Base-by-base conservation (phyloP, 768 basidiomycete genomes). In the Fomitopsis serialis region DNA sequence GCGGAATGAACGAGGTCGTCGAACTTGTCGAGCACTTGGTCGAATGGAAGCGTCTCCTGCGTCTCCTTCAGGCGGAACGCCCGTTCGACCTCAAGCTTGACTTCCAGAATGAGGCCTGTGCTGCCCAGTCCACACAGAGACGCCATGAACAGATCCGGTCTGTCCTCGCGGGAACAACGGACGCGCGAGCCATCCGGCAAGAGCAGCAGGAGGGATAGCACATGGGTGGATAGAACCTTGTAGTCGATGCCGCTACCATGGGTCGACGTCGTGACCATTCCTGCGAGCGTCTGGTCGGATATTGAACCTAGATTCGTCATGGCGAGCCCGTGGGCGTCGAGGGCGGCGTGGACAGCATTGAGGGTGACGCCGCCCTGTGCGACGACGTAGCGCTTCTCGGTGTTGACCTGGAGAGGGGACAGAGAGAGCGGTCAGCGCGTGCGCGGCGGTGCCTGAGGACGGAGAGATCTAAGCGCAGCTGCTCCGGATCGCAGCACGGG, bases 291-390 rank as follows among this genome's bases (percentile, higher is more conserved):
- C 68, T 98, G 96, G 67, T 97, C 94, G 34, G 93, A 96, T 63
- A 99, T 98, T 25, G 93, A 95, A 34, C 97, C 97, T 56, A 98
- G 78, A 69, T 90, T 96, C 63, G 80, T 84, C 81, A 99, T 86
- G 36, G 94, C 95, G 29, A 98, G 80, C 32, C 77, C 77, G 61
- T 85, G 72, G 12, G 72, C 67, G 45, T 76, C 80, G 52, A 98
- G 85, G 15, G 76, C 74, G 22, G 68, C 71, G 58, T 96, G 92
- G 4, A 98, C 78, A 47, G 79, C 74, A 53, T 85, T 74, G 52
- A 98, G 82, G 4, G 80, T 84, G 66, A 93, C 86, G 21, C 92
- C 92, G 3, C 81, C 87, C 69, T 94, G 80, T 0, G 79, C 87
- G 60, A 82, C 72, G 61, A 92, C 80, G 60, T 80, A 84, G 48